Conservation (phyloP, 768 basidiomycete genomes). For the Lactarius tabidus region DNA sequence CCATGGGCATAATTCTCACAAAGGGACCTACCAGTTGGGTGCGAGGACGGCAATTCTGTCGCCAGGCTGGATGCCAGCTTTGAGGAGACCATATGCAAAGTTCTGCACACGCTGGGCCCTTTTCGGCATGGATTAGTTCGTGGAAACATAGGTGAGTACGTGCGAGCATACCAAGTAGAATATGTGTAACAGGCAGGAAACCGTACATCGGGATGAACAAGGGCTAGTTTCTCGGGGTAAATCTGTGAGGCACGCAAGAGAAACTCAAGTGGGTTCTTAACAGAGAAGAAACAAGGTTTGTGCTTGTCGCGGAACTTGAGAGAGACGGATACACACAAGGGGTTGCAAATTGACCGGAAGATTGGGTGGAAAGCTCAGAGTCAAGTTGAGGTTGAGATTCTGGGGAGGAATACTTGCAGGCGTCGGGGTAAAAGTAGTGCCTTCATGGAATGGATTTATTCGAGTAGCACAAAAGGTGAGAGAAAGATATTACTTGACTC, state of each 20-base stretch:
- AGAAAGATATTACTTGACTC: not conserved
- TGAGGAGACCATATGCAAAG: constrained; percentile 75
- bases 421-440: constrained; percentile 45
- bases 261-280: constrained; percentile 72
- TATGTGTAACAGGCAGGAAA: constrained; percentile 66
- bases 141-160: too few species aligned
- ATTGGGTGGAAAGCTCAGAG: constrained; percentile 41
- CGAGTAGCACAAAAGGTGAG: not conserved
- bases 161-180: constrained; percentile 51
- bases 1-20: not conserved
- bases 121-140: not conserved
- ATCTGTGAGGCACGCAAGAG: constrained; percentile 73
- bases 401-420: constrained; percentile 61
- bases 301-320: not conserved
- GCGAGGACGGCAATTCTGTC: constrained; percentile 81
- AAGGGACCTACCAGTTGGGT: constrained; percentile 65
- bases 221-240: constrained; percentile 72
- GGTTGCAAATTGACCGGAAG: constrained; percentile 60
- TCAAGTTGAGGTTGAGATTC: constrained; percentile 43
- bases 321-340: constrained; percentile 43
- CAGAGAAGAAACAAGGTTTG: not conserved
- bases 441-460: constrained; percentile 10
- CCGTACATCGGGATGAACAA: constrained; percentile 63
- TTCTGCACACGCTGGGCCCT: constrained; percentile 88
- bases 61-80: constrained; percentile 67